phyloP scores from a whole-genome alignment of 495 filamentous ascomycete species.

The Beverwykella pulmonaria region DNA sequence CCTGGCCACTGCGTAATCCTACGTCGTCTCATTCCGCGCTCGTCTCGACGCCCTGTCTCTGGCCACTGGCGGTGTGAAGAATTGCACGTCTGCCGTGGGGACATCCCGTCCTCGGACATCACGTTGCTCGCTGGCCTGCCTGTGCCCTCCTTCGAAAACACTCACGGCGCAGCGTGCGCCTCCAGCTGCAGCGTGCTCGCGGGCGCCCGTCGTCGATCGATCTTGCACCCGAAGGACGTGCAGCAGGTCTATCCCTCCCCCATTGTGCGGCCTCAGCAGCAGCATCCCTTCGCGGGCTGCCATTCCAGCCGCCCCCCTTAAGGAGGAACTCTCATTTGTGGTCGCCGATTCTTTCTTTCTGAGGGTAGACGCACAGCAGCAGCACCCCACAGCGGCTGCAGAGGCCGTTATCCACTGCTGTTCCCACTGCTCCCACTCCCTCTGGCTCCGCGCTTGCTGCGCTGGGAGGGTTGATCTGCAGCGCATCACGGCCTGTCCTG shows the following conservation, averaged over 20 bases:
- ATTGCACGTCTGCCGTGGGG: neutral
- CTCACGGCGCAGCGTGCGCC: neutral
- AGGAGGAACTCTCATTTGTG: neutral
- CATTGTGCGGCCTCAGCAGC: conserved; percentile 1
- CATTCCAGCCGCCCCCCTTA: conserved; percentile 9
- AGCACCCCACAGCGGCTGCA: no score
- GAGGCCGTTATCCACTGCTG: no score
- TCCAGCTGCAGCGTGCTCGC: conserved; percentile 6
- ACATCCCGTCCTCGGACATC: conserved; percentile 8
- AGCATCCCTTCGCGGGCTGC: neutral
- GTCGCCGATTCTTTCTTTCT: neutral
- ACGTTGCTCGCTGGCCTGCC: neutral
- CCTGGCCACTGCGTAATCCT: conserved; percentile 32
- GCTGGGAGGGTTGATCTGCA: conserved; percentile 35
- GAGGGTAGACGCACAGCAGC: no score
- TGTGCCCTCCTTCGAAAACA: conserved; percentile 3
- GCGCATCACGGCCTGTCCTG: conserved; percentile 40
- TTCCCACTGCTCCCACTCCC: neutral
- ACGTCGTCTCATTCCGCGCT: conserved; percentile 18
- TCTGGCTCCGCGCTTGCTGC: neutral
- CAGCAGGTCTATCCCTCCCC: conserved; percentile 26
- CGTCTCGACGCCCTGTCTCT: conserved; percentile 14
- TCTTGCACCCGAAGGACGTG: conserved; percentile 30
- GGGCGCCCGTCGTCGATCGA: conserved; percentile 33
- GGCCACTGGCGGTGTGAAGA: conserved; percentile 5